These are phyloP conservation scores for Camptophora hylomeconis DNA, from an alignment of 2,329 filamentous ascomycete genomes.

Conservation along the genomic window DNA sequence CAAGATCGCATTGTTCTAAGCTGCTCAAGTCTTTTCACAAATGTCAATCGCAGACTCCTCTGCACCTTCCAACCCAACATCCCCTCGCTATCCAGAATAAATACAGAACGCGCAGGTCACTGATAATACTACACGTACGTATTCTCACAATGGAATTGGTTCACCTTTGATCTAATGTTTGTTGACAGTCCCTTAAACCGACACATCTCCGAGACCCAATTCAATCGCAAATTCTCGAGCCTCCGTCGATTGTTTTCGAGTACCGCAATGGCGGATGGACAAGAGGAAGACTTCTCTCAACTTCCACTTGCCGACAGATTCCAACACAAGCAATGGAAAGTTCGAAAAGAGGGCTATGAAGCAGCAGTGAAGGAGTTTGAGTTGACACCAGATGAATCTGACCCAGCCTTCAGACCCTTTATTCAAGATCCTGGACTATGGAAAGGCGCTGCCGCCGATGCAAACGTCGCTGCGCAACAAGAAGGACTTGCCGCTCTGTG, in stretches of 20 bases:
- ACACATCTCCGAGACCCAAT: too few species aligned
- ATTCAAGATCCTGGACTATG: constrained; percentile 71
- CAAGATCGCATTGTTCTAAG: too few species aligned
- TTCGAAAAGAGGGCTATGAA: constrained; percentile 88
- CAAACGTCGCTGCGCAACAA: constrained; percentile 92
- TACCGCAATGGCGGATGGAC: constrained; percentile 25
- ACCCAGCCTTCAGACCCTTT: constrained; percentile 78
- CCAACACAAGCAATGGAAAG: constrained; percentile 69
- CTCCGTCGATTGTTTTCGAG: constrained; percentile 13
- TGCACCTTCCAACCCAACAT: too few species aligned
- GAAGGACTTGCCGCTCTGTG: constrained; percentile 81
- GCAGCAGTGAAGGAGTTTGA: constrained; percentile 80
- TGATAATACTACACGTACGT: too few species aligned
- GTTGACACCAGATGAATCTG: constrained; percentile 68
- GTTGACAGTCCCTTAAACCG: constrained; percentile 11
- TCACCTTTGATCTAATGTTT: constrained; percentile 16
- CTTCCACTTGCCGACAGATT: constrained; percentile 30
- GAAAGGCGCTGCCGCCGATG: constrained; percentile 87
- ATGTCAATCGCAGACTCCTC: too few species aligned
- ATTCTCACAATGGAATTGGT: too few species aligned
- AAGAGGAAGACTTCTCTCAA: constrained; percentile 30
- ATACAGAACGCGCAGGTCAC: too few species aligned
- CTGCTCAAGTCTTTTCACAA: too few species aligned
- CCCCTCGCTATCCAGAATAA: too few species aligned
- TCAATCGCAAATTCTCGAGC: constrained; percentile 5